phyloP scores from a whole-genome alignment of 495 filamentous ascomycete species.

The Lophiostoma macrostomum region DNA sequence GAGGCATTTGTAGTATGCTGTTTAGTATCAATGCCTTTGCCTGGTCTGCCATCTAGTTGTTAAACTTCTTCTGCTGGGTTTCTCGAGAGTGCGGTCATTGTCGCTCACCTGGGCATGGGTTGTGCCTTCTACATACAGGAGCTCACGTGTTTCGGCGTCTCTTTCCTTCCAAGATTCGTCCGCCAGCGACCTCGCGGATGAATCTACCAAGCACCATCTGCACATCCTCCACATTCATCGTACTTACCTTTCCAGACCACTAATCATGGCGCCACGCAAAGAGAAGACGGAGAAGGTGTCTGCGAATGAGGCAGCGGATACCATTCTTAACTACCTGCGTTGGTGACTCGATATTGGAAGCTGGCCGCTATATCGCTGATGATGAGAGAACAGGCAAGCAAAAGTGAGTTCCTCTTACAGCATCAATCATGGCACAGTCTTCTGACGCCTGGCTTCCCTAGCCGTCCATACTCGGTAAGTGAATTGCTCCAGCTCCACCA shows the following conservation, averaged over 20 bases:
- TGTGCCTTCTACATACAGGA: slow-evolving; percentile 1
- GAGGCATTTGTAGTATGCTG: too few species aligned
- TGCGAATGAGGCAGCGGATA: slow-evolving; percentile 41
- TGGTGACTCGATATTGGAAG: too few species aligned
- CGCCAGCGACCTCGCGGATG: neutral
- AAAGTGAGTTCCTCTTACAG: slow-evolving; percentile 45
- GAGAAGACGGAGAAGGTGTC: slow-evolving; percentile 48
- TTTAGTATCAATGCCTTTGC: too few species aligned
- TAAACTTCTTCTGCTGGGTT: too few species aligned
- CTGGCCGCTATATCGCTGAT: too few species aligned
- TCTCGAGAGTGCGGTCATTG: too few species aligned
- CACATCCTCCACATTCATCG: neutral
- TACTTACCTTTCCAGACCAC: neutral
- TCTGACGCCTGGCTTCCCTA: slow-evolving; percentile 25
- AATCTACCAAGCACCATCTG: neutral
- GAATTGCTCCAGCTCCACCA: neutral
- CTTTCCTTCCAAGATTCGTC: slow-evolving; percentile 4
- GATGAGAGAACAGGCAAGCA: slow-evolving; percentile 60
- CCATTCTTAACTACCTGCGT: slow-evolving; percentile 61
- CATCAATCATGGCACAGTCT: neutral
- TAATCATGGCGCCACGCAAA: slow-evolving; percentile 52
- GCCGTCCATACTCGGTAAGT: slow-evolving; percentile 61
- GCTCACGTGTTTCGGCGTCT: slow-evolving; percentile 9
- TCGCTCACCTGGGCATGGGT: neutral
- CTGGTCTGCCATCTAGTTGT: too few species aligned